These are phyloP conservation scores for Salix brachista DNA, from an alignment of 345 rosid species.

Conservation along the genomic window DNA sequence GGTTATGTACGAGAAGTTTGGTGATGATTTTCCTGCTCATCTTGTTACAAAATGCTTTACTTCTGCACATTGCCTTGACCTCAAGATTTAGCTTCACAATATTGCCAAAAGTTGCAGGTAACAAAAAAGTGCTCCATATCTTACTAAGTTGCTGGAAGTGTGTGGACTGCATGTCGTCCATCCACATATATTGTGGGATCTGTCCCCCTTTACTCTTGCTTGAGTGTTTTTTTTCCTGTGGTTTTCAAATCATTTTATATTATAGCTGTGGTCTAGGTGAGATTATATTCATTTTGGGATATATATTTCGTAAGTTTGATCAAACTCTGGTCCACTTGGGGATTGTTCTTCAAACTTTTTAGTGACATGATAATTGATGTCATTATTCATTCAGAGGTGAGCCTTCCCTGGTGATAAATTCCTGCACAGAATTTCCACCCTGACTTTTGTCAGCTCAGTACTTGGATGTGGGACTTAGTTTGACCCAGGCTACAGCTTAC, in stretches of 20 bases:
- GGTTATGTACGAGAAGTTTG: conserved; percentile 90
- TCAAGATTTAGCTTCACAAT: conserved; percentile 67
- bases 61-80: conserved; percentile 60
- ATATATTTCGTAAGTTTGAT: neutral
- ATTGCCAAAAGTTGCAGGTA: conserved; percentile 91
- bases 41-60: conserved; percentile 57
- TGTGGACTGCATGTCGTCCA: neutral
- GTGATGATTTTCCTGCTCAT: conserved; percentile 61
- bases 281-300: neutral
- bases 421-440: neutral
- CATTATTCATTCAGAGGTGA: neutral
- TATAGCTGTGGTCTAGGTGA: neutral
- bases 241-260: neutral
- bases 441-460: neutral
- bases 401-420: neutral
- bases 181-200: neutral
- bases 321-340: neutral
- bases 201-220: too few species aligned
- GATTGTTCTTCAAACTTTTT: neutral
- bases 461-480: neutral
- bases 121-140: neutral
- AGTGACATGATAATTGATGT: neutral
- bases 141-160: neutral
- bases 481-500: neutral
- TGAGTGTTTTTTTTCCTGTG: neutral